A percentile compares a stretch with the other conserved stretches of the same genome.
These are phyloP conservation scores for Botryotinia globosa DNA, from an alignment of 2,329 filamentous ascomycete genomes.

Conservation along the genomic window DNA sequence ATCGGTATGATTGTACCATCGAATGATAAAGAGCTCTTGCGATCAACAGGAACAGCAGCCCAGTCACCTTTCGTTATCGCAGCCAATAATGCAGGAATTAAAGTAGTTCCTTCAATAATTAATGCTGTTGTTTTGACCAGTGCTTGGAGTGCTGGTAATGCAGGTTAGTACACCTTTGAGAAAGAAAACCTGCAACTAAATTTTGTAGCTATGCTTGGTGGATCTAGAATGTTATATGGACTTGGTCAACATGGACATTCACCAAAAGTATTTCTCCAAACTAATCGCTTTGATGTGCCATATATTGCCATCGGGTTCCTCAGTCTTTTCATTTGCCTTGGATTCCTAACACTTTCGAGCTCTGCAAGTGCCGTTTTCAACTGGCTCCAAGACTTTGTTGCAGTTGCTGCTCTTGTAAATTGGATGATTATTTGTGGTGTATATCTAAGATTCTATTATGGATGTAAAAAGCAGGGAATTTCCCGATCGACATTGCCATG, in stretches of 20 bases:
- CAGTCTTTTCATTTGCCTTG: constrained; percentile 57
- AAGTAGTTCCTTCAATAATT: constrained; percentile 66
- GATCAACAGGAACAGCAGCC: constrained; percentile 46
- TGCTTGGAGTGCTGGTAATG: constrained; percentile 67
- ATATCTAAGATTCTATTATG: constrained; percentile 55
- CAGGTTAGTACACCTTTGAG: constrained; percentile 33
- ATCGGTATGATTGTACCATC: constrained; percentile 57
- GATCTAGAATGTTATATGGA: constrained; percentile 58
- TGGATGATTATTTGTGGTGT: constrained; percentile 60
- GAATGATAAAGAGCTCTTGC: constrained; percentile 48
- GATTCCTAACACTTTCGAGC: constrained; percentile 63
- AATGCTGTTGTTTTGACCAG: constrained; percentile 75
- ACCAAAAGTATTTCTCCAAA: constrained; percentile 51
- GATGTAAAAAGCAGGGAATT: constrained; percentile 55
- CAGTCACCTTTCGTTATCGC: constrained; percentile 69
- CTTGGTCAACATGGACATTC: constrained; percentile 56
- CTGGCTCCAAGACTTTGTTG: constrained; percentile 61
- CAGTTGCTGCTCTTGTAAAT: constrained; percentile 60
- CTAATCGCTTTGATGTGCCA: constrained; percentile 54
- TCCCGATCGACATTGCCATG: constrained; percentile 53
- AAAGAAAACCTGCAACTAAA: not conserved
- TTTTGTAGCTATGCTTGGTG: constrained; percentile 51
- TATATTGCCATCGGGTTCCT: constrained; percentile 57
- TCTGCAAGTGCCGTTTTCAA: constrained; percentile 60
- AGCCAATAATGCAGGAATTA: constrained; percentile 63